phyloP scores from a whole-genome alignment of 345 rosid species.

The Triadica sebifera region DNA sequence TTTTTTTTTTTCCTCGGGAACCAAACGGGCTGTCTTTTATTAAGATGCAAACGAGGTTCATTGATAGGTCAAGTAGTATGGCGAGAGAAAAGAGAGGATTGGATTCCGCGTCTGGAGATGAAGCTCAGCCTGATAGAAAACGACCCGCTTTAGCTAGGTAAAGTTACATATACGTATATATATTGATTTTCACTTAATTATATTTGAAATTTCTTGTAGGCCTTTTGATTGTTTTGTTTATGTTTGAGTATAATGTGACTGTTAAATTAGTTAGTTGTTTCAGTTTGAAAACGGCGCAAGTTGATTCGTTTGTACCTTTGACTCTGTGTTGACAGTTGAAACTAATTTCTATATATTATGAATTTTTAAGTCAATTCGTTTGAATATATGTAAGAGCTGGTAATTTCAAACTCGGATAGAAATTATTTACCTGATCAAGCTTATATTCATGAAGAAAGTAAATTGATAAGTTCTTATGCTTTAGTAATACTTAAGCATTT shows the following conservation, averaged over 20 bases:
- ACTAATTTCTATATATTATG: too few relatives aligned
- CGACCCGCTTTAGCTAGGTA: slow-evolving; percentile 40
- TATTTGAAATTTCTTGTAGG: background rate
- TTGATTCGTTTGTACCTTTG: background rate
- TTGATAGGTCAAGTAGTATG: slow-evolving; percentile 25
- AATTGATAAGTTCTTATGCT: too few relatives aligned
- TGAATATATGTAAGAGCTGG: too few relatives aligned
- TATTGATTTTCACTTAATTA: background rate
- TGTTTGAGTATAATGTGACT: background rate
- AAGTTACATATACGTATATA: too few relatives aligned
- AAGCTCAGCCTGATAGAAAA: slow-evolving; percentile 33
- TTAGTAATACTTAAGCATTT: background rate
- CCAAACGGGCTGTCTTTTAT: background rate
- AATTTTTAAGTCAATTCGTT: too few relatives aligned
- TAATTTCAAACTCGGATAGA: too few relatives aligned
- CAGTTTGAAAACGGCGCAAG: background rate
- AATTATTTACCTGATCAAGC: too few relatives aligned
- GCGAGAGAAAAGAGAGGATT: slow-evolving; percentile 29
- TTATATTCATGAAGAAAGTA: too few relatives aligned
- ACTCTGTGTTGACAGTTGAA: background rate
- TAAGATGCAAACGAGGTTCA: slow-evolving; percentile 23
- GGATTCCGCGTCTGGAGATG: slow-evolving; percentile 26
- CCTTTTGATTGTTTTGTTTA: background rate
- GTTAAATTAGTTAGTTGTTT: background rate
- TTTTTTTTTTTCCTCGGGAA: background rate